Evolutionary conservation across 495 filamentous ascomycete genomes (phyloP), one percentile per base, ranked within the genome.

Genomic region (Penicillium macrosclerotiorum): DNA sequence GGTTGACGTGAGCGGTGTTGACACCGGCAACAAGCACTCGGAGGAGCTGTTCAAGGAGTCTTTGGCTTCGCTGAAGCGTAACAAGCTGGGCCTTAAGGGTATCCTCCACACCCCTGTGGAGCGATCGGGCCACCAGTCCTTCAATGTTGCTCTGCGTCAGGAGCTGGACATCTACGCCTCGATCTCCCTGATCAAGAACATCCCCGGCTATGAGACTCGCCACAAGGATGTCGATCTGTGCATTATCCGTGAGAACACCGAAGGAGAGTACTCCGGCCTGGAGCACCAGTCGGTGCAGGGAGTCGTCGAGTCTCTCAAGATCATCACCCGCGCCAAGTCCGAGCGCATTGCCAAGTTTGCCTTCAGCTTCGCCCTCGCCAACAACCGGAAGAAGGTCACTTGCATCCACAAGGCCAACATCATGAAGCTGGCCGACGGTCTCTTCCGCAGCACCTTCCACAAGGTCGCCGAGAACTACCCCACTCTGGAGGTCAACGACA

Each of bases 331-430:
- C 58, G 90, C 89, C 63, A 97, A 97, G 77, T 95, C 90, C 30
- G 93, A 98, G 80, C 88, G 93, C 48, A 97, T 98, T 59, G 88
- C 90, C 68, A 96, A 96, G 69, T 98, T 98, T 60, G 93, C 94
- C 37, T 96, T 97, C 73, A 84, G 85, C 70, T 98, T 97, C 65
- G 93, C 93, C 12, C 84, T 96, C 33, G 93, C 94, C 59, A 98
- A 97, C 77, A 90, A 95, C 82, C 80, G 94, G 60, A 89, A 93
- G 78, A 97, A 96, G 83, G 89, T 97, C 20, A 97, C 91, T 51
- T 96, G 90, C 72, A 96, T 98, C 60, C 94, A 98, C 81, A 98
- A 98, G 78, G 94, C 93, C 63, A 98, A 97, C 77, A 98, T 98
- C 76, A 98, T 98, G 93, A 97, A 98, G 80, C 78, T 98, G 39